A percentile compares a stretch with the other conserved stretches of the same genome.
phyloP scores from a whole-genome alignment of 805 yeast genomes.

The Cyberlindnera mrakii region DNA sequence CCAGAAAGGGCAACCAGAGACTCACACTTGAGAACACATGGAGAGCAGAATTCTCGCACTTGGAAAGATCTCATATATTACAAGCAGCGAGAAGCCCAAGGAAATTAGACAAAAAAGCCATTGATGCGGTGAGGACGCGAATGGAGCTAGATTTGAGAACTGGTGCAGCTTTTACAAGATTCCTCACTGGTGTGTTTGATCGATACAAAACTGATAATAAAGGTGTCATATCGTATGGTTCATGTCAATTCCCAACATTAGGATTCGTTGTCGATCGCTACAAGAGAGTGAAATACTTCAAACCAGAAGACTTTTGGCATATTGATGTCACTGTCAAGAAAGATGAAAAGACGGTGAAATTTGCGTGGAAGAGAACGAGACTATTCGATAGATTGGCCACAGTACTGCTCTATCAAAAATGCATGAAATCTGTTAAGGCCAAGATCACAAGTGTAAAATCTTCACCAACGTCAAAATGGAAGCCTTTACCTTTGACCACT shows the following conservation, averaged over 20 bases:
- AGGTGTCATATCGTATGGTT: slow-evolving; percentile 62
- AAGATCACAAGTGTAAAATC: slow-evolving; percentile 43
- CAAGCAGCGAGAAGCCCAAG: slow-evolving; percentile 70
- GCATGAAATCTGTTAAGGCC: slow-evolving; percentile 45
- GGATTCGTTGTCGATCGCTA: slow-evolving; percentile 95
- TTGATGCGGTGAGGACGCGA: slow-evolving; percentile 81
- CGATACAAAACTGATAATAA: slow-evolving; percentile 10
- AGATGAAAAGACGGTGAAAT: slow-evolving; percentile 32
- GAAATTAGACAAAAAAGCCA: slow-evolving; percentile 57
- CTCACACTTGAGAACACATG: slow-evolving; percentile 45
- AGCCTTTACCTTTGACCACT: slow-evolving; percentile 90
- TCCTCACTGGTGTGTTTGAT: slow-evolving; percentile 53
- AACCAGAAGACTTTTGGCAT: slow-evolving; percentile 77
- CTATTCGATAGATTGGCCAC: slow-evolving; percentile 70
- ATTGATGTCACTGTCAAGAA: slow-evolving; percentile 48
- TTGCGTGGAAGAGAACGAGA: slow-evolving; percentile 69
- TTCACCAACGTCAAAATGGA: slow-evolving; percentile 66
- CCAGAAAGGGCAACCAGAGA: slow-evolving; percentile 39
- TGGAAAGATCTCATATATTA: slow-evolving; percentile 68
- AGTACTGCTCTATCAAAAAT: slow-evolving; percentile 58
- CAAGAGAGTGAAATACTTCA: slow-evolving; percentile 63
- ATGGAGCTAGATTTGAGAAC: slow-evolving; percentile 84
- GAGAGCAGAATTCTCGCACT: slow-evolving; percentile 84
- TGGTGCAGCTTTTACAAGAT: slow-evolving; percentile 84
- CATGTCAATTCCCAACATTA: slow-evolving; percentile 94